A percentile compares a stretch with the other conserved stretches of the same genome.
These are phyloP conservation scores for Scalesia atractyloides DNA, from an alignment of 129 eudicot genomes.

Conservation along the genomic window DNA sequence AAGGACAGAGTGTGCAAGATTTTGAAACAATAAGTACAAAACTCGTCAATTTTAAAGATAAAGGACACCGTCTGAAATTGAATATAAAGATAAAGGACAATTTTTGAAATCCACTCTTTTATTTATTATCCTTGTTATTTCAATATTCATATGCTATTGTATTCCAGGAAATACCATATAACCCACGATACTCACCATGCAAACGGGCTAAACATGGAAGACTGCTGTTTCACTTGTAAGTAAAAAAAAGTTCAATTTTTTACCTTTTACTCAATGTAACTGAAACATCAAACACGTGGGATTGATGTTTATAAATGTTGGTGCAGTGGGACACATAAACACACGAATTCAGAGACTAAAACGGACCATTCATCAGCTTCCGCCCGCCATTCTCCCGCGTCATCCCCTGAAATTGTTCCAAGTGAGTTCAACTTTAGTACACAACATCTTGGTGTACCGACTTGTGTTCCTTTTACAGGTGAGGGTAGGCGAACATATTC, in stretches of 20 bases:
- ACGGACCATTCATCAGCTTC: conserved; percentile 24
- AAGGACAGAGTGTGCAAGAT: too few species aligned
- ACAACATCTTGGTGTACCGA: conserved; percentile 15
- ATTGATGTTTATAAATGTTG: background rate
- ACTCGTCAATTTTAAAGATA: too few species aligned
- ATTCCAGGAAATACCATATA: conserved; percentile 43
- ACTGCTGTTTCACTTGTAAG: conserved; percentile 43
- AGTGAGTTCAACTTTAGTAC: conserved; percentile 36
- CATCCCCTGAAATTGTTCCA: conserved; percentile 49
- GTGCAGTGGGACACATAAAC: conserved; percentile 46
- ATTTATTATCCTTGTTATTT: conserved; percentile 13
- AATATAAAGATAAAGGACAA: too few species aligned
- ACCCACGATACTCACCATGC: conserved; percentile 38
- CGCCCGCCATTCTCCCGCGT: conserved; percentile 52
- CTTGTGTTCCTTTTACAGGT: conserved; percentile 14
- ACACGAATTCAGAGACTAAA: conserved; percentile 36
- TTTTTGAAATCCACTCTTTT: too few species aligned
- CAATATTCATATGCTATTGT: background rate
- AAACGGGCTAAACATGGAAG: conserved; percentile 36
- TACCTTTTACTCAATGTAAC: background rate
- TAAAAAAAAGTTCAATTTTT: background rate
- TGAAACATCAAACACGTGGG: background rate
- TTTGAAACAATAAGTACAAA: too few species aligned
- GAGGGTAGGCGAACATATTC: conserved; percentile 35
- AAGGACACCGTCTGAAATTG: too few species aligned